Percentiles rank a stretch among this genome's conserved stretches.
Conservation (phyloP, 2,329 filamentous ascomycete genomes). For the Chrysosporium queenslandicum region DNA sequence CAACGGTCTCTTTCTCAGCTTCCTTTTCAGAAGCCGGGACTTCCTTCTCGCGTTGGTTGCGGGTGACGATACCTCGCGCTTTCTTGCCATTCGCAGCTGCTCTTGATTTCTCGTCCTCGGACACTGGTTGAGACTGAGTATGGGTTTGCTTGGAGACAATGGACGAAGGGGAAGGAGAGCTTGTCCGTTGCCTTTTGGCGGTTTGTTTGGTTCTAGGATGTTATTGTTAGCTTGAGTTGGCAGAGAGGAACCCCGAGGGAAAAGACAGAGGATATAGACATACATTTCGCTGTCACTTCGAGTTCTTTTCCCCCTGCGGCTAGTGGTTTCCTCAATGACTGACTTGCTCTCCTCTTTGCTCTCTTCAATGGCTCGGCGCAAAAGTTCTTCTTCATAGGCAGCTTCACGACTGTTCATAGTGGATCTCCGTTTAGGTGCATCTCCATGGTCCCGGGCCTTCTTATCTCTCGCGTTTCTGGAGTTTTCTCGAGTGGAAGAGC, state of each 20-base stretch:
- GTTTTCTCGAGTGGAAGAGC: constrained; percentile 34
- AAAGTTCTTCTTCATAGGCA: constrained; percentile 84
- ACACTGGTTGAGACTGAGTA: constrained; percentile 36
- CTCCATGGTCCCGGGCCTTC: constrained; percentile 42
- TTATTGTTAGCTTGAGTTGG: constrained; percentile 17
- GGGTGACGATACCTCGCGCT: constrained; percentile 46
- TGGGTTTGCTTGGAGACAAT: constrained; percentile 39
- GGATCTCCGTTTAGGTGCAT: constrained; percentile 66
- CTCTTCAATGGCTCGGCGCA: constrained; percentile 83
- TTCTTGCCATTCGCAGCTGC: constrained; percentile 40
- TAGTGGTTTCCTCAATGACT: constrained; percentile 45
- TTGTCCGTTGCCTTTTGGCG: constrained; percentile 73
- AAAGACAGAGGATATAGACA: constrained; percentile 9
- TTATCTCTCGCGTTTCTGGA: constrained; percentile 33
- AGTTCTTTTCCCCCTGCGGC: constrained; percentile 65
- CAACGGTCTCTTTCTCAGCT: constrained; percentile 58
- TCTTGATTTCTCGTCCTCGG: constrained; percentile 56
- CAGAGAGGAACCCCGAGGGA: constrained; percentile 9
- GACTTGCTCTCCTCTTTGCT: constrained; percentile 70
- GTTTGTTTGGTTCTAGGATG: constrained; percentile 55
- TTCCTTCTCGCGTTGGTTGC: constrained; percentile 44
- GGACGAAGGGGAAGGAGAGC: constrained; percentile 61
- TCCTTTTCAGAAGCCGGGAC: constrained; percentile 50
- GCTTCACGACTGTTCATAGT: constrained; percentile 97
- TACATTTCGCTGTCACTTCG: constrained; percentile 93